phyloP scores from a whole-genome alignment of 2,329 filamentous ascomycete genomes.

The Claviceps sorghi region DNA sequence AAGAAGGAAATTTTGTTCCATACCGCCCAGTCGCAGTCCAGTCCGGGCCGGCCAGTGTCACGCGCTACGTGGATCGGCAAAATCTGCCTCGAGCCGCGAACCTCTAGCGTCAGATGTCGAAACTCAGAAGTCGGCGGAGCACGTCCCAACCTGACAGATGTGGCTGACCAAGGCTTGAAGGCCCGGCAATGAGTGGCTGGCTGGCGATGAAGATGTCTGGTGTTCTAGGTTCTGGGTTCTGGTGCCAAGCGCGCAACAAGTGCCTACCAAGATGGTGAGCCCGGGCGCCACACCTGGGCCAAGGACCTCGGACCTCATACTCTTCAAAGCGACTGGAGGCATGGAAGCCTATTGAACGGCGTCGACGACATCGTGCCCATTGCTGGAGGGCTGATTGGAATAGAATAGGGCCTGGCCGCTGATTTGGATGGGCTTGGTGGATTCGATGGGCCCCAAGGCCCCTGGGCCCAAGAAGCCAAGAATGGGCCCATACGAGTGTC shows the following conservation, averaged over 20 bases:
- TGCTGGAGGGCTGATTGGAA: not conserved
- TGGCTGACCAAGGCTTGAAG: too few species aligned
- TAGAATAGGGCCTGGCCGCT: not conserved
- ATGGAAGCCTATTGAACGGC: not conserved
- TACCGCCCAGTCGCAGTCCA: not conserved
- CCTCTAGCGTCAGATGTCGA: not conserved
- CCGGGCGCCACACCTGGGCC: too few species aligned
- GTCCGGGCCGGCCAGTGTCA: not conserved
- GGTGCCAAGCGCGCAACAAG: too few species aligned
- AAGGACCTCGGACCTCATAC: not conserved
- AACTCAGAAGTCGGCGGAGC: too few species aligned
- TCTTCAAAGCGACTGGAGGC: not conserved
- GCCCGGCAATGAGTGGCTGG: not conserved
- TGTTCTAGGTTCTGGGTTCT: too few species aligned
- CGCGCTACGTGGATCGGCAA: slow-evolving; percentile 1
- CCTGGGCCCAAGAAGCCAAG: too few species aligned
- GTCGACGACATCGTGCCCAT: not conserved
- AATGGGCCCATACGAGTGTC: too few species aligned
- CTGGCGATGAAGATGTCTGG: too few species aligned
- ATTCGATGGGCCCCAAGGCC: too few species aligned
- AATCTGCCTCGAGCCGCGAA: slow-evolving; percentile 2
- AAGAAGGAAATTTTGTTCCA: not conserved
- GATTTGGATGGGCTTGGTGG: too few species aligned
- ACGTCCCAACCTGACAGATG: too few species aligned
- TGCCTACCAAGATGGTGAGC: not conserved